A percentile compares a stretch with the other conserved stretches of the same genome.
Evolutionary conservation across 805 yeast species (phyloP).

Genomic region (Ascoidea asiatica): DNA sequence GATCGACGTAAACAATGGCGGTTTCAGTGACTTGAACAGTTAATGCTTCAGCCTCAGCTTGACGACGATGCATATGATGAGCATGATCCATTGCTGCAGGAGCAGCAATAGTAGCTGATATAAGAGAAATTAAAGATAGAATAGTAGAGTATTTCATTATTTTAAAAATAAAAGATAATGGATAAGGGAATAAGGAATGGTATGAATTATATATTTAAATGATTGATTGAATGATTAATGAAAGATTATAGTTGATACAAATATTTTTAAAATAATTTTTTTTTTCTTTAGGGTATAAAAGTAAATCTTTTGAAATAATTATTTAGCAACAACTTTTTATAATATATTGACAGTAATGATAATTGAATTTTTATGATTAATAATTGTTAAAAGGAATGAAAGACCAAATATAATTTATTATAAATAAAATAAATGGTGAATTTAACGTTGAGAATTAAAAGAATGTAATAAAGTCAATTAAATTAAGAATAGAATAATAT

Average conservation of each 20-base stretch:
- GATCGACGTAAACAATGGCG: constrained; percentile 21
- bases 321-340: too few species aligned
- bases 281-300: not conserved
- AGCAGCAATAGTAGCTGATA: not conserved
- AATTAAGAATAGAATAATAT: too few species aligned
- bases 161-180: not conserved
- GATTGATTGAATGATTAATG: not conserved
- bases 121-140: not conserved
- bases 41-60: not conserved
- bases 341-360: too few species aligned
- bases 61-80: not conserved
- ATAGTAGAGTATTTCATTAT: not conserved
- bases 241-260: not conserved
- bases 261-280: too few species aligned
- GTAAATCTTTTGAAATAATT: not conserved
- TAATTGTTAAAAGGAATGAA: not conserved
- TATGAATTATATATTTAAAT: too few species aligned
- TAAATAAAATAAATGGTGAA: not conserved
- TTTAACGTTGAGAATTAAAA: not conserved
- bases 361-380: not conserved
- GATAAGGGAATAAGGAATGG: not conserved
- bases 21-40: constrained; percentile 8
- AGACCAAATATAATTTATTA: too few species aligned
- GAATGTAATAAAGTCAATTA: not conserved
- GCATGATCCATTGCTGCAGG: not conserved